Evolutionary conservation across 345 rosid species (phyloP), one percentile per base, ranked within the genome.

Genomic region (Acer saccharum): DNA sequence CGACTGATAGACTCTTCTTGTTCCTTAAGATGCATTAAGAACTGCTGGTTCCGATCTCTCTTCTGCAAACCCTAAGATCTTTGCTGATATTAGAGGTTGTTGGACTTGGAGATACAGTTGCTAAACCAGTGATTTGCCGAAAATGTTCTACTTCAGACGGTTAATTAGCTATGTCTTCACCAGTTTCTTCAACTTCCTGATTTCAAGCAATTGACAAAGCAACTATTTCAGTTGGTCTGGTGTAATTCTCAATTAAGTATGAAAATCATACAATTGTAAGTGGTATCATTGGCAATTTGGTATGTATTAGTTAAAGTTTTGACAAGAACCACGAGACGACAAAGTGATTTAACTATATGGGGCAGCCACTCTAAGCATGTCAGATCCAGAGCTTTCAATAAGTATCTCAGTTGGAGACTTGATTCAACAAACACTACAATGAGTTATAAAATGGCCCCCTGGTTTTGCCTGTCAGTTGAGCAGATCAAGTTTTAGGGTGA

Each of bases 101-200:
- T 25, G 1, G 27, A 25, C 27, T 12, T 55, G 71, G 8, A 75
- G 60, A 68, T 50, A 80, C 71, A 6, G 79, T 57, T 7, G 71
- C 67, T 18, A 57, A 5, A 11, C 12, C 64, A 76, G 58, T 7
- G 50, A 46, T 44, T 60, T 79, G 68, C 69, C 27, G 74, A 54
- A 61, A 52, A 70, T 76, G 65, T 55, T 77, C 81, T 7, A 73
- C 71, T n/a, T 78, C 82, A 72, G 79, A 73, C 7, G 80, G 82
- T 74, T 78, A 73, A 79, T 65, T 76, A 29, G 76, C 57, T 54
- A 72, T 64, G 73, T 54, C 78, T 80, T 82, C 87, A 63, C 78
- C 50, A 60, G 20, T 79, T 69, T 84, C 92, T 76, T 85, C 87
- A 69, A 69, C 83, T 77, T 89, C 95, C 95, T 89, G 84, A 71